These are phyloP conservation scores for Hyaloperonospora arabidopsidis DNA, from an alignment of 352 stramenopile genomes.

Conservation along the genomic window DNA sequence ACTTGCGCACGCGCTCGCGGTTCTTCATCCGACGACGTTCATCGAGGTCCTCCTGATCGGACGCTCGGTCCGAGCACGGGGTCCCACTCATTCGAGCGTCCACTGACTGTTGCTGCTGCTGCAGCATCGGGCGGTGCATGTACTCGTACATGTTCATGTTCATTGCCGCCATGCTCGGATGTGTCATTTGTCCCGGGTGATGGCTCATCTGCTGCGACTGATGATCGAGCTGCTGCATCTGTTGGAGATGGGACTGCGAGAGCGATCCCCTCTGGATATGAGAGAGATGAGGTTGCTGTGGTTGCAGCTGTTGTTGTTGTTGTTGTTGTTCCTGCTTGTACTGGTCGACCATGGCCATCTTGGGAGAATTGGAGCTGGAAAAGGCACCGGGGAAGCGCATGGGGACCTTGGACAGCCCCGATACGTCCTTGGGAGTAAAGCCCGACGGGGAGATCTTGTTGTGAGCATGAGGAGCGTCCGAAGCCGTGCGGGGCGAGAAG, in stretches of 20 bases:
- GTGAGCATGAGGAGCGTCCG: constrained; percentile 16
- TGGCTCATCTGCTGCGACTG: constrained; percentile 47
- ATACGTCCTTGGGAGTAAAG: constrained; percentile 73
- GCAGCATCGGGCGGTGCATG: constrained; percentile 58
- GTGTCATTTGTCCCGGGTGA: constrained; percentile 33
- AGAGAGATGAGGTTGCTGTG: constrained; percentile 41
- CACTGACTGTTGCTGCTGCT: constrained; percentile 23
- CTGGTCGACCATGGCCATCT: constrained; percentile 41
- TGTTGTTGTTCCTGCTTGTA: constrained; percentile 36
- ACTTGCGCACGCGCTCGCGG: constrained; percentile 83
- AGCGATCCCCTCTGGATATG: too few species aligned
- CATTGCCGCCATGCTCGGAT: constrained; percentile 52
- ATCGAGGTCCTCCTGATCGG: constrained; percentile 75
- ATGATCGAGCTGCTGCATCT: constrained; percentile 46
- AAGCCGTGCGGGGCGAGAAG: constrained; percentile 48
- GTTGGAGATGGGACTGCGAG: too few species aligned
- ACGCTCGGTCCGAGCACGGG: constrained; percentile 57
- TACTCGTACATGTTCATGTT: constrained; percentile 84
- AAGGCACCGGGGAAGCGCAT: constrained; percentile 68
- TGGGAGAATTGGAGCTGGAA: constrained; percentile 43
- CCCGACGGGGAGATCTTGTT: constrained; percentile 75
- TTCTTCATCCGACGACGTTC: constrained; percentile 85
- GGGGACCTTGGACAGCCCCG: constrained; percentile 49
- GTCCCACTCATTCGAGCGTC: constrained; percentile 44
- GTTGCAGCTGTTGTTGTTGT: constrained; percentile 26